Evolutionary conservation across 768 basidiomycete species (phyloP), one percentile per base, ranked within the genome.

Genomic region (Wakefieldia striispora): DNA sequence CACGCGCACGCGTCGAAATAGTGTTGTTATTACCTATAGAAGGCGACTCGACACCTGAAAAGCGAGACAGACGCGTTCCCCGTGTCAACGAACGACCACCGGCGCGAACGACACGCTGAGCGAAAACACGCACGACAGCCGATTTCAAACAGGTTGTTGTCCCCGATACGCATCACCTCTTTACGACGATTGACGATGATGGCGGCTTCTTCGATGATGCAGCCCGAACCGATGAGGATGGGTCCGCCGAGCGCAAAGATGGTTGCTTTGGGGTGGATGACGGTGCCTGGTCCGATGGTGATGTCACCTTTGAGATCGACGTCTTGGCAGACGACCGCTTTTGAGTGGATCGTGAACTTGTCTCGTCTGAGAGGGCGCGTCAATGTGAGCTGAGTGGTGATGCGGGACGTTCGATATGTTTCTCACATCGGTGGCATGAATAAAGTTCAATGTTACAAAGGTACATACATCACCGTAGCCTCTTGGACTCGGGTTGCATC

Each of bases 281-380:
- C 84, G 0, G 87, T 86, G 83, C 91, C 88, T 64, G 89, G 77
- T 23, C 93, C 94, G 49, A 99, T 88, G 17, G 93, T 95, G 46
- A 95, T 89, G 61, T 94, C 88, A 43, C 97, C 95, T 65, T 91
- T 91, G 58, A 98, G 77, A 54, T 97, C 94, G 26, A 91, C 90
- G 72, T 97, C 94, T 63, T 92, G 88, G 64, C 91, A 92, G 24
- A 97, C 88, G 41, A 95, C 79, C 6, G 92, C 88, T 64, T 85
- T 91, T 3, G 93, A 89, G 57, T 95, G 91, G 39, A 97, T 91
- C 6, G 86, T 88, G 62, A 90, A 86, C 65, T 88, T 90, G 73
- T 93, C 88, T 57, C 88, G 87, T 69, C 91, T 93, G 62, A 4
- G 19, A 11, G 14, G 24, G 29, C 29, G 29, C 29, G 13, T 31